Evolutionary conservation across 495 filamentous ascomycete genomes (phyloP), one percentile per base, ranked within the genome.

Genomic region (Thermothielavioides terrestris): DNA sequence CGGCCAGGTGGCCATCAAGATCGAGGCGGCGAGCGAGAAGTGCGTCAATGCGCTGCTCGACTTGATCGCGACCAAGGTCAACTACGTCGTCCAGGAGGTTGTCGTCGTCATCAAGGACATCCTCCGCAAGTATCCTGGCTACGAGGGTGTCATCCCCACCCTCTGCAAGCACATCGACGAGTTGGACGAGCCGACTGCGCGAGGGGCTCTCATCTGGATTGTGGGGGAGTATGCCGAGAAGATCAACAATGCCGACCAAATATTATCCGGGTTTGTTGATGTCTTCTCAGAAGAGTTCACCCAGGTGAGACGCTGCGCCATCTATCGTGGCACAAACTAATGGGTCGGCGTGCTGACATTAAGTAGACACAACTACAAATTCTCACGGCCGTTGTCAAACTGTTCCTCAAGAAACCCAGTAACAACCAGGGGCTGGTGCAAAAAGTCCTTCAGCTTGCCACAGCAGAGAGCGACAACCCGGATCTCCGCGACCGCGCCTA

Each of bases 81-180:
- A 95, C 72, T 98, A 98, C 64, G 94, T 98, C 42, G 92, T 98
- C 10, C 92, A 98, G 66, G 92, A 98, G 68, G 94, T 89, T 2
- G 86, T 97, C 51, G 88, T 97, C 22, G 92, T 98, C 14, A 95
- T 98, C 72, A 95, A 94, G 70, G 94, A 98, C 60, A 98, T 98
- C 40, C 91, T 98, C 71, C 78, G 92, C 26, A 94, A 94, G 67
- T 98, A 97, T 63, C 91, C 91, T 6, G 91, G 92, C 23, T 98
- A 97, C 62, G 94, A 97, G 63, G 91, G 89, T 14, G 94, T 98
- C 57, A 97, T 98, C 54, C 90, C 91, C 12, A 95, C 89, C 6
- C 74, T 98, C 10, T 97, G 94, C 73, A 81, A 95, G 61, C 91
- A 91, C 64, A 95, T 98, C 42, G 92, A 98, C 62, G 94, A 97